Evolutionary conservation across 1,284 basidiomycete species (phyloP).

Genomic region (Trichosporon sp.): DNA sequence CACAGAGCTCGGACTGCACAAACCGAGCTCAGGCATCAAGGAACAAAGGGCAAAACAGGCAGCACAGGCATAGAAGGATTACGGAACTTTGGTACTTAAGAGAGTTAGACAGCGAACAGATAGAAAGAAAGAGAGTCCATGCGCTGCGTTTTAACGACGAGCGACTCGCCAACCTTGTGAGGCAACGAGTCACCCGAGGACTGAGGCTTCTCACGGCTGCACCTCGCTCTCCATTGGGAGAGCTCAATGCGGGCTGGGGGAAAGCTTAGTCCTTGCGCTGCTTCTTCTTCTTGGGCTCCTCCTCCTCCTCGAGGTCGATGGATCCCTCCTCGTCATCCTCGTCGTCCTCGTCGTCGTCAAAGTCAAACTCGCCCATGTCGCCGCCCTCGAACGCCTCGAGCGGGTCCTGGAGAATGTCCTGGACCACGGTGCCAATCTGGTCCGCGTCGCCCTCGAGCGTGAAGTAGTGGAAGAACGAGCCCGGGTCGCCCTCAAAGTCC

Average conservation of each 20-base stretch:
- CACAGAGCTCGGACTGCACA: neutral
- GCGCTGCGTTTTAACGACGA: slow-evolving; percentile 1
- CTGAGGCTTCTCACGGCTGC: no score
- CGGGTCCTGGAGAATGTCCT: slow-evolving; percentile 47
- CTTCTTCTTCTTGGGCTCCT: slow-evolving; percentile 34
- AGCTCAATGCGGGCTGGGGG: no score
- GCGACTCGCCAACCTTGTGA: neutral
- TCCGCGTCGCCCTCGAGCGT: slow-evolving; percentile 50
- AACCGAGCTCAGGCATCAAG: neutral
- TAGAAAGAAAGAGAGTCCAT: neutral
- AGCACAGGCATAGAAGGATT: slow-evolving; percentile 13
- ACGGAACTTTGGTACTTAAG: neutral
- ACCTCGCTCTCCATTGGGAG: no score
- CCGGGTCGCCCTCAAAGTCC: slow-evolving; percentile 55
- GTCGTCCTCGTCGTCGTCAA: slow-evolving; percentile 48
- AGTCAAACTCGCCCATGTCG: slow-evolving; percentile 36
- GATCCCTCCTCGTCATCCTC: slow-evolving; percentile 47
- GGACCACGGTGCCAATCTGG: slow-evolving; percentile 35
- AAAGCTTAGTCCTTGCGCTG: slow-evolving; percentile 16
- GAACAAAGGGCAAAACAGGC: neutral
- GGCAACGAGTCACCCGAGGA: neutral
- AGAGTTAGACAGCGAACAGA: neutral
- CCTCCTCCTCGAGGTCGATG: slow-evolving; percentile 55
- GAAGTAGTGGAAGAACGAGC: slow-evolving; percentile 60
- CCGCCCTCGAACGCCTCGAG: slow-evolving; percentile 48